Evolutionary conservation across 169 alveolate genomes (phyloP).

Genomic region (Prorocentrum cordatum): DNA sequence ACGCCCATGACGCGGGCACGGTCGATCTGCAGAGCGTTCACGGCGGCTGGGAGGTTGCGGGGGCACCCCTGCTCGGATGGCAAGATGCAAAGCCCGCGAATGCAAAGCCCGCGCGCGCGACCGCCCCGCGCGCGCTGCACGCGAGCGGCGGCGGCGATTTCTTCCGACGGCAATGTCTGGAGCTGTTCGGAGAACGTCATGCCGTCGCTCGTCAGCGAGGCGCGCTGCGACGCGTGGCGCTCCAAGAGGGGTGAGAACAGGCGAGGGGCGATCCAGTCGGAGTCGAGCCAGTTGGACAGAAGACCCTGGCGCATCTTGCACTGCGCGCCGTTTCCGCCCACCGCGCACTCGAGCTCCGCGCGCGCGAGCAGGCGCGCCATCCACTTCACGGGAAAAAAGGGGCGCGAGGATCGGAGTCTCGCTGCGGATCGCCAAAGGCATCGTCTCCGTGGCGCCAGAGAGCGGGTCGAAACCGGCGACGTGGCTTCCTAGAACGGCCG

Average conservation of each 20-base stretch:
- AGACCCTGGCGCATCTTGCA: not conserved
- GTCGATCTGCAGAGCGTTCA: not conserved
- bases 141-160: not conserved
- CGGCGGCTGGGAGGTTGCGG: not conserved
- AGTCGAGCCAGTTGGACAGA: not conserved
- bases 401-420: too few relatives aligned
- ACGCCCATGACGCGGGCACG: not conserved
- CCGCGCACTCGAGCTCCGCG: not conserved
- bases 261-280: not conserved
- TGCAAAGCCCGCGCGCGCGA: too few relatives aligned
- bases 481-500: too few relatives aligned
- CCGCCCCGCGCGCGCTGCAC: not conserved
- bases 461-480: too few relatives aligned
- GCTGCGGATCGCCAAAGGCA: too few relatives aligned
- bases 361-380: not conserved
- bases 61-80: not conserved
- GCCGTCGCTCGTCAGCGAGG: not conserved
- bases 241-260: not conserved
- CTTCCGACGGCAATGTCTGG: not conserved
- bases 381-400: not conserved
- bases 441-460: too few relatives aligned
- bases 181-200: not conserved
- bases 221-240: not conserved
- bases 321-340: not conserved
- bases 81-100: not conserved